Conservation (phyloP, 768 basidiomycete species). For the Chalciporus piperatus region DNA sequence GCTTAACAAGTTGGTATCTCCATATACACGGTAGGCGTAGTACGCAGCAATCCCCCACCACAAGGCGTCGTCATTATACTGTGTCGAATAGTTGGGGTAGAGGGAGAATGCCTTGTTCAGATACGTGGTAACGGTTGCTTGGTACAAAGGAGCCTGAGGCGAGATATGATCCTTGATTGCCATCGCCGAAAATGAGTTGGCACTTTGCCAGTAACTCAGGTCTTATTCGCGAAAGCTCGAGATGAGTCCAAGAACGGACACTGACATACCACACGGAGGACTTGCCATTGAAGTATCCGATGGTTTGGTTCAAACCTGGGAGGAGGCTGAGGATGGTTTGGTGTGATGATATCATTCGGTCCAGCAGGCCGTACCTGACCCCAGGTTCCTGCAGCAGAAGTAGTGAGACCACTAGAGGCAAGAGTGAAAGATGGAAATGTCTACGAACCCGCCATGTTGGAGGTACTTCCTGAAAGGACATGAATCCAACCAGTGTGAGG, state of each 20-base stretch:
- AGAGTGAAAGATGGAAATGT: neutral
- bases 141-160: neutral
- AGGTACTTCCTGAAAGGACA: slow-evolving; percentile 39
- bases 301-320: slow-evolving; percentile 35
- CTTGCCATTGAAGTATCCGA: slow-evolving; percentile 44
- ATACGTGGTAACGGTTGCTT: slow-evolving; percentile 5
- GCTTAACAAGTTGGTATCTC: slow-evolving; percentile 38
- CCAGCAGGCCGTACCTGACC: slow-evolving; percentile 36
- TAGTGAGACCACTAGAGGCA: neutral
- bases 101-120: slow-evolving; percentile 7
- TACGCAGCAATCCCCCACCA: slow-evolving; percentile 57
- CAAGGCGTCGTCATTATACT: slow-evolving; percentile 21
- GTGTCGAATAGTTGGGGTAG: slow-evolving; percentile 7
- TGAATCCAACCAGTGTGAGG: slow-evolving; percentile 3
- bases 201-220: slow-evolving; percentile 53
- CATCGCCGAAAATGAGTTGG: slow-evolving; percentile 49
- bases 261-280: neutral
- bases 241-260: neutral
- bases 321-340: slow-evolving; percentile 41
- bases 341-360: slow-evolving; percentile 42
- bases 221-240: slow-evolving; percentile 25
- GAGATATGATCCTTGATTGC: slow-evolving; percentile 32
- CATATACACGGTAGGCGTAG: slow-evolving; percentile 48
- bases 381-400: slow-evolving; percentile 36
- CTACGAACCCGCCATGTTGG: slow-evolving; percentile 42